A percentile compares a stretch with the other conserved stretches of the same genome.
phyloP scores from a whole-genome alignment of 2,329 filamentous ascomycete genomes.

The Dryadomyces sulphureus region DNA sequence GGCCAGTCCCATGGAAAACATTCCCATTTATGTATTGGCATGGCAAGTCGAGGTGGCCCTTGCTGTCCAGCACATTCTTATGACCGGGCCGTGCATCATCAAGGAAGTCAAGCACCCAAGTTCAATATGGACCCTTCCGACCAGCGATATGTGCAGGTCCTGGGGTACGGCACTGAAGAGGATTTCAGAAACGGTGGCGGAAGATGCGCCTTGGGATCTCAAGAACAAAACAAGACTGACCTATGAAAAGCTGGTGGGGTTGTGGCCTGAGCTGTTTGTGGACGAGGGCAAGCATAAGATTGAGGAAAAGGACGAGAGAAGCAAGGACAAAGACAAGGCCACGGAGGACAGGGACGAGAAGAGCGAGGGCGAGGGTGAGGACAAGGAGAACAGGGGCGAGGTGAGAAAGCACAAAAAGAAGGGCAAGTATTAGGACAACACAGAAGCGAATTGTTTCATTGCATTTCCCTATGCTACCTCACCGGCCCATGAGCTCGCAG shows the following conservation, averaged over 20 bases:
- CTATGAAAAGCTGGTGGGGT: background rate
- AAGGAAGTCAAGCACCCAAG: background rate
- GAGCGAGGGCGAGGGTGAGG: too few species aligned
- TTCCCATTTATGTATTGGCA: background rate
- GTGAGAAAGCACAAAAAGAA: background rate
- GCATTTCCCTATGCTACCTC: background rate
- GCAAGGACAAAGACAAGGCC: too few species aligned
- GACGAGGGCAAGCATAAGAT: too few species aligned
- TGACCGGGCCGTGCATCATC: background rate
- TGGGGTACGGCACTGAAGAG: background rate
- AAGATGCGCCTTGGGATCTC: background rate
- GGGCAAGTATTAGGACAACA: too few species aligned
- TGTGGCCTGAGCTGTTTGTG: background rate
- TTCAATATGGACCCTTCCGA: background rate
- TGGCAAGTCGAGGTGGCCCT: background rate
- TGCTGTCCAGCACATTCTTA: background rate
- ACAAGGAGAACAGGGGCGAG: background rate
- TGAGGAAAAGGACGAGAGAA: too few species aligned
- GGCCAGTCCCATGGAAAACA: background rate
- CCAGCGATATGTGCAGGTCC: background rate
- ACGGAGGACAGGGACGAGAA: background rate
- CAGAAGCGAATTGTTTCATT: too few species aligned
- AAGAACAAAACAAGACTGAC: background rate
- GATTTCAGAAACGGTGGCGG: background rate
- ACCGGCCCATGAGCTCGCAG: slow-evolving; percentile 48